Conservation (phyloP, 2,329 filamentous ascomycete species). For the Fusarium sp. region DNA sequence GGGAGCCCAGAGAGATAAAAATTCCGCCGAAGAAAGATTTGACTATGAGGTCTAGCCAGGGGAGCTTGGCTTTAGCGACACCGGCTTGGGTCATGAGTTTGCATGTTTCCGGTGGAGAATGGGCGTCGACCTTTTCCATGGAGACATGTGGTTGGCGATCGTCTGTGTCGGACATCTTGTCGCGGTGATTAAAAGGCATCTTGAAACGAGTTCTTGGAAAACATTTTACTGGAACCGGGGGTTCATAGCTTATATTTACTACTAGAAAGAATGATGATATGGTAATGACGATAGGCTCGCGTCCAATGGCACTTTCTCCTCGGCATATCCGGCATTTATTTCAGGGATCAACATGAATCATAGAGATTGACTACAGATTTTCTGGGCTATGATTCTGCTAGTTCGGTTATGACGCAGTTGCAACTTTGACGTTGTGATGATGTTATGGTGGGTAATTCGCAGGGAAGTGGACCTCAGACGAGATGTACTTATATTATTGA, state of each 20-base stretch:
- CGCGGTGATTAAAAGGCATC: not conserved
- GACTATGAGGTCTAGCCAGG: not conserved
- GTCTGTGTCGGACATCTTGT: not conserved
- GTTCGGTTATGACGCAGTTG: not conserved
- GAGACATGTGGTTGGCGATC: not conserved
- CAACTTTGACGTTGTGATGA: not conserved
- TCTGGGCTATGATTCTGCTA: too few relatives aligned
- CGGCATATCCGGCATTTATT: not conserved
- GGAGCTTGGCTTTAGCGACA: not conserved
- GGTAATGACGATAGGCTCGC: too few relatives aligned
- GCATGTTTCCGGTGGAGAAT: not conserved
- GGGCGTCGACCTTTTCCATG: not conserved
- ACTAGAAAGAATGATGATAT: not conserved
- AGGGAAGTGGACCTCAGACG: not conserved
- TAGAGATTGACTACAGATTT: not conserved
- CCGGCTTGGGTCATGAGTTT: not conserved
- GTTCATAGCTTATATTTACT: not conserved
- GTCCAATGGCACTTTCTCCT: not conserved
- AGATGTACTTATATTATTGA: too few relatives aligned
- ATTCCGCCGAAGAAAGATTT: not conserved
- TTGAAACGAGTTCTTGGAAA: not conserved
- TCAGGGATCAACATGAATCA: not conserved
- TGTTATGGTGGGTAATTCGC: not conserved
- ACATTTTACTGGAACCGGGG: accelerated
- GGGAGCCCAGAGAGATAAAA: not conserved